Percentiles rank a stretch among this genome's conserved stretches.
Conservation (phyloP, 768 basidiomycete species). For the Sporobolomyces roseus region DNA sequence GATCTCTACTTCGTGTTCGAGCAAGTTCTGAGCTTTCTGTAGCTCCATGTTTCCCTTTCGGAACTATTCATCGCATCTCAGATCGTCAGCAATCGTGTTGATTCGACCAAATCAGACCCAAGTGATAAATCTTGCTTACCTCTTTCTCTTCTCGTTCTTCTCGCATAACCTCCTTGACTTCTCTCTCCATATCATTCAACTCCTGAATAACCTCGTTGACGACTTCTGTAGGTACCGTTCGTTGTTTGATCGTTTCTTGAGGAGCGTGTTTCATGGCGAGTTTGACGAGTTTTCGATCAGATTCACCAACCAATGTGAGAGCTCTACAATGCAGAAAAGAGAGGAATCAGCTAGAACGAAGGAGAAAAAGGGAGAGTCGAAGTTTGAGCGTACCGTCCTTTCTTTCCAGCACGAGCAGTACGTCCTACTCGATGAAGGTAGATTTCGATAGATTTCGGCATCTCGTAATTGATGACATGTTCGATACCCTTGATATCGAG, state of each 20-base stretch:
- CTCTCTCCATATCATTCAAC: slow-evolving; percentile 66
- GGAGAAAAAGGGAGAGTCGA: no score
- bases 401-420: slow-evolving; percentile 61
- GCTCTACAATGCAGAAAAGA: slow-evolving; percentile 57
- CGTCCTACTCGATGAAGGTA: slow-evolving; percentile 83
- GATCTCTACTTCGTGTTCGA: slow-evolving; percentile 89
- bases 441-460: slow-evolving; percentile 82
- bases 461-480: slow-evolving; percentile 97
- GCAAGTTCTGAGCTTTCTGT: slow-evolving; percentile 88
- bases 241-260: slow-evolving; percentile 75
- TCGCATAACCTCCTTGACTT: slow-evolving; percentile 70
- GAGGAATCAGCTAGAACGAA: neutral
- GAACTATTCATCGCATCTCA: slow-evolving; percentile 61
- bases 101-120: neutral
- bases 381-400: slow-evolving; percentile 70
- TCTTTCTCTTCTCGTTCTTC: slow-evolving; percentile 97
- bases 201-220: slow-evolving; percentile 67
- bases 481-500: slow-evolving; percentile 97
- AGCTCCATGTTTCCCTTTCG: slow-evolving; percentile 93
- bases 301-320: slow-evolving; percentile 90
- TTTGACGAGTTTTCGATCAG: slow-evolving; percentile 93
- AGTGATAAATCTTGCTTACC: slow-evolving; percentile 50
- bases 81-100: no score
- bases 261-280: slow-evolving; percentile 84
- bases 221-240: slow-evolving; percentile 73